Conservation (phyloP, 768 basidiomycete genomes). For the Russula abietina region DNA sequence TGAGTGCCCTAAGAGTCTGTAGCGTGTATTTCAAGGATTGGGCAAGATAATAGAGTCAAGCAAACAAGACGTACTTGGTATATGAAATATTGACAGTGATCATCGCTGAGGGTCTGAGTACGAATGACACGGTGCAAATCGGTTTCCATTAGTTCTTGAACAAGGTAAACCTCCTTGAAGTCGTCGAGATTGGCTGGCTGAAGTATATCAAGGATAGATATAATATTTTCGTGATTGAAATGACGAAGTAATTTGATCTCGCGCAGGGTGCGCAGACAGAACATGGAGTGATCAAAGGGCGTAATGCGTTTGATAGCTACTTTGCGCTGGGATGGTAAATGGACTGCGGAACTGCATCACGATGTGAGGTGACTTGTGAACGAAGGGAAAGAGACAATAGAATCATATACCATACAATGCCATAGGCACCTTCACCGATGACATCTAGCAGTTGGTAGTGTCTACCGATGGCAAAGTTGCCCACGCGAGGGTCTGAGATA, state of each 20-base stretch:
- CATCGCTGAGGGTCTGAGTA: constrained; percentile 89
- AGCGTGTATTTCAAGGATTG: background rate
- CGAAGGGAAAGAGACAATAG: background rate
- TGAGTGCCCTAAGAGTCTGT: constrained; percentile 84
- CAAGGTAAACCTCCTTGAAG: constrained; percentile 81
- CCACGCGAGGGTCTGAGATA: constrained; percentile 22
- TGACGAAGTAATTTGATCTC: constrained; percentile 93
- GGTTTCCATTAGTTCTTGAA: constrained; percentile 84
- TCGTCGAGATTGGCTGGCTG: constrained; percentile 62
- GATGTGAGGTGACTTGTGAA: constrained; percentile 12
- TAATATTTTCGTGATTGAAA: constrained; percentile 84
- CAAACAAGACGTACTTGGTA: constrained; percentile 60
- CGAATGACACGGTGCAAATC: constrained; percentile 95
- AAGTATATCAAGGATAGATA: constrained; percentile 91
- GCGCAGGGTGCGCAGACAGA: constrained; percentile 83
- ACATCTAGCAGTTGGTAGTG: constrained; percentile 84
- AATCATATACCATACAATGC: constrained; percentile 67
- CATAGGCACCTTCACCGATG: constrained; percentile 89
- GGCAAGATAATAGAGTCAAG: constrained; percentile 2
- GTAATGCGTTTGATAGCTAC: constrained; percentile 97
- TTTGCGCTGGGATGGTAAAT: constrained; percentile 78
- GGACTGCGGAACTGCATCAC: constrained; percentile 61
- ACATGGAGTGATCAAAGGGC: constrained; percentile 94
- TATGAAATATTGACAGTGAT: constrained; percentile 95
- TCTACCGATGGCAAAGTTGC: constrained; percentile 42